A percentile compares a stretch with the other conserved stretches of the same genome.
Conservation (phyloP, 208 protist genomes). For the Acanthamoeba castellanii region DNA sequence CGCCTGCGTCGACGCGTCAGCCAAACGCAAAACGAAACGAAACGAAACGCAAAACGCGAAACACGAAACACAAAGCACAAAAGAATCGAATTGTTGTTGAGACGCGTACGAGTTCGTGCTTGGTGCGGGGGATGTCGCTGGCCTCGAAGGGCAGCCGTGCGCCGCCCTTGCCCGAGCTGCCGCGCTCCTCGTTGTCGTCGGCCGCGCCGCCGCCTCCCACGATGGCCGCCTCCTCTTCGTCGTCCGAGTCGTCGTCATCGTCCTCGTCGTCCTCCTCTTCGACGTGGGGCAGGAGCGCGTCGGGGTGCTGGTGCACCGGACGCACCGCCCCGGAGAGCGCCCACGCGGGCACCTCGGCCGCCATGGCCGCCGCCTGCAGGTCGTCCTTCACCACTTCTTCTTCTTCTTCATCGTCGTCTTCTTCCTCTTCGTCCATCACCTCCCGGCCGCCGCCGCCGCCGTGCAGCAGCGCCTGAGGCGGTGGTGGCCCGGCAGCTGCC, state of each 20-base stretch:
- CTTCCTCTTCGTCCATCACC: neutral
- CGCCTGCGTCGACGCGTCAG: neutral
- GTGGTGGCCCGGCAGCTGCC: neutral
- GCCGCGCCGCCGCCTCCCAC: neutral
- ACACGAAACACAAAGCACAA: too few relatives aligned
- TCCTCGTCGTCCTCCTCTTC: neutral
- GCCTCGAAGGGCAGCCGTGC: neutral
- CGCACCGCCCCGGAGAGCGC: neutral
- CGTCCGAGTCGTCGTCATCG: neutral
- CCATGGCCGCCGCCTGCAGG: conserved; percentile 20
- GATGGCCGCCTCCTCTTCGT: neutral
- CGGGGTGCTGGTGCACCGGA: neutral
- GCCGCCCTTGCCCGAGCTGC: neutral
- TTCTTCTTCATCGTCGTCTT: neutral
- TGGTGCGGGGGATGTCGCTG: conserved; percentile 47
- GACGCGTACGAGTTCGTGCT: conserved; percentile 10
- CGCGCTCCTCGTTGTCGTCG: neutral
- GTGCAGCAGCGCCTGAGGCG: neutral
- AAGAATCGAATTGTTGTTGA: too few relatives aligned
- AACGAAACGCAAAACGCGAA: neutral
- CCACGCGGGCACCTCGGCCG: conserved; percentile 24
- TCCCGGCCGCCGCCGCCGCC: neutral
- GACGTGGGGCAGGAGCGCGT: neutral
- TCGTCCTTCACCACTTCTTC: neutral
- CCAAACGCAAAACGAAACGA: neutral